Base-by-base conservation (phyloP, 148 eudicot genomes). In the Fagopyrum homotropicum region DNA sequence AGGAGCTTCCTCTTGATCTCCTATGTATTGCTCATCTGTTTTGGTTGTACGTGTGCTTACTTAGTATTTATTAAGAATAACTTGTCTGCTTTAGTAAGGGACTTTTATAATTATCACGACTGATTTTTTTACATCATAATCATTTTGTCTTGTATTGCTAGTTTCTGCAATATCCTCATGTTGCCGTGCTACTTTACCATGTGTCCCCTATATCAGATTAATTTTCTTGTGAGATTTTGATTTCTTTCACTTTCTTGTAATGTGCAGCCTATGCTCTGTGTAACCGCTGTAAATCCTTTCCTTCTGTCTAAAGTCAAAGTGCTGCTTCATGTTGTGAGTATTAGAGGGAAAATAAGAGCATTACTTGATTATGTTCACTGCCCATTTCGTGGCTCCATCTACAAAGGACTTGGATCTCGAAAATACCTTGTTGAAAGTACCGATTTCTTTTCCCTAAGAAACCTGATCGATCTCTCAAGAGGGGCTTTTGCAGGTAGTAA, bases 201-300 rank as follows among this genome's bases (percentile, higher is more conserved):
- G 5, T 63, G 45, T 63, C 7, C 12, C 69, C 69, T 30, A 59
- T 22, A 15, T 8, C 10, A 1, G 51, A 7, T 46, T 72, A 17
- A 4, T 4, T 72, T n/a, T 12, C 1, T 22, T 48, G 45, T 66
- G 5, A 10, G 12, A 55, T 74, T 56, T 22, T 56, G 68, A 74
- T 74, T 43, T 51, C 56, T 69, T 52, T 52, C 54, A 30, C 72
- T 16, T 45, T 49, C 49, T 68, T 80, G 45, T 17, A 40, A 77
- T 57, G 85, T 78, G 82, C 98, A 95, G 98, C 98, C 98, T 74
- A 92, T 95, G 98, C 93, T 95, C 45, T 95, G 98, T 86, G 97
- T 95, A 71, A 89, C 89, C 79, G 98, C 98, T 5, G 92, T 89
- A 61, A 95, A 95, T 79, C 97, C 98, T 15, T 83, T 85, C 72